Base-by-base conservation (phyloP, 2,329 filamentous ascomycete genomes). In the Alternaria alternata region DNA sequence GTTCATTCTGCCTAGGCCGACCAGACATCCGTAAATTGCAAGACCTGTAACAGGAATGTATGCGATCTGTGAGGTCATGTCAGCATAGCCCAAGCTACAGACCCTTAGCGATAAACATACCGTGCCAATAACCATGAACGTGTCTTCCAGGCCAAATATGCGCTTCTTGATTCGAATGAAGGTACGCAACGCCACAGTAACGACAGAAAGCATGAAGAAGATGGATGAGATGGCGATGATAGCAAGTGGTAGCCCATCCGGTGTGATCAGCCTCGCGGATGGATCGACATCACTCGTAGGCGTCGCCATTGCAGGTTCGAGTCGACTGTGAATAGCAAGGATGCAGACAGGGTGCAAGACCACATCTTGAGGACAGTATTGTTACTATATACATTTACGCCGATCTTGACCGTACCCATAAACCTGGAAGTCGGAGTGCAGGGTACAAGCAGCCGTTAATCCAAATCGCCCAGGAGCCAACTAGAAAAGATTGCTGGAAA, bases 1-100 rank as follows among this genome's bases (percentile, higher is more conserved):
- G 7, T 65, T 62, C 9, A 67, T 46, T 52, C 69, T 64, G 11
- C 69, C 69, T 0, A 71, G 63, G 2, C 69, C 67, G 18, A 65
- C 63, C 16, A 68, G 61, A 8, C 44, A 48, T 30, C 44, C 44
- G 0, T 48, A 48, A 7, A 48, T 48, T 2, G 44, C 44, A 0
- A 48, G 44, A 1, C 44, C 44, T 0, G 44, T 48, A 16, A 22
- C 18, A 1, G 44, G 44, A 6, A 34, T 34, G 28, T 48, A 48
- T 3, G 44, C 44, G 7, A 48, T 48, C 44, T 48, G 16, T 11
- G 44, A 34, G 7, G 2, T 34, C 5, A 34, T 4, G 28, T 48
- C 22, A 48, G 28, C 8, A 22, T 11, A 34, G 18, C 28, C 3
- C 18, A 32, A 8, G 28, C 14, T n/a, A 22, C 1, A 16, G 2